These are phyloP conservation scores for Vitis rupestris DNA, from an alignment of 164 flowering plant species.

Conservation along the genomic window DNA sequence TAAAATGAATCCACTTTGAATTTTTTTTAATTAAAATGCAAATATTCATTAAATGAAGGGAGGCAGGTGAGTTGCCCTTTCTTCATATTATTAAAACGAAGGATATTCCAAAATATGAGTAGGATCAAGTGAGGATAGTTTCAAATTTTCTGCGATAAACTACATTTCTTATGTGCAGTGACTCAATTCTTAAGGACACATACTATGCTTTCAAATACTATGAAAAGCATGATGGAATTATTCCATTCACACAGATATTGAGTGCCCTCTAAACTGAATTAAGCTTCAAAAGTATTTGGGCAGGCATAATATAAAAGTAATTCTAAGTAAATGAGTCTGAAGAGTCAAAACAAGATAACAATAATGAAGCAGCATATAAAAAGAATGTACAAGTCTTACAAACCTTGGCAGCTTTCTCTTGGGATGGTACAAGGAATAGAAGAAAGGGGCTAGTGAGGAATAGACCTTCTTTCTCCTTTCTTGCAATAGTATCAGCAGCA, in stretches of 20 bases:
- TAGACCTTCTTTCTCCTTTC: constrained; percentile 60
- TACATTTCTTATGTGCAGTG: no score
- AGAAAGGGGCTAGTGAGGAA: constrained; percentile 58
- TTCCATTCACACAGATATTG: neutral
- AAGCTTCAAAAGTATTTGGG: no score
- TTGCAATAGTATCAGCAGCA: constrained; percentile 70
- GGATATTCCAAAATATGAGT: neutral
- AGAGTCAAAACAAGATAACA: neutral
- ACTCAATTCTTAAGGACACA: neutral
- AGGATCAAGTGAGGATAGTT: neutral
- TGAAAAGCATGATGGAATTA: neutral
- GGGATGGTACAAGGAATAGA: constrained; percentile 70
- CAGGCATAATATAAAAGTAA: no score
- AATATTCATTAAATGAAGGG: no score
- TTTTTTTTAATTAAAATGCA: no score
- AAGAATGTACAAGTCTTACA: constrained; percentile 6
- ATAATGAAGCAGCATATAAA: neutral
- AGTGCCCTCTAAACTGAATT: no score
- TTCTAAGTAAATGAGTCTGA: neutral
- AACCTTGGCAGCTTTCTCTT: constrained; percentile 72
- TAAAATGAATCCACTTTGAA: neutral
- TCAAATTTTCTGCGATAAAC: neutral
- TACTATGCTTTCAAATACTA: neutral
- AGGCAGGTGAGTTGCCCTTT: no score
- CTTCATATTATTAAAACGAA: neutral